These are phyloP conservation scores for Funneliformis caledonium DNA, from an alignment of 371 early-diverging fungal species.

Conservation along the genomic window DNA sequence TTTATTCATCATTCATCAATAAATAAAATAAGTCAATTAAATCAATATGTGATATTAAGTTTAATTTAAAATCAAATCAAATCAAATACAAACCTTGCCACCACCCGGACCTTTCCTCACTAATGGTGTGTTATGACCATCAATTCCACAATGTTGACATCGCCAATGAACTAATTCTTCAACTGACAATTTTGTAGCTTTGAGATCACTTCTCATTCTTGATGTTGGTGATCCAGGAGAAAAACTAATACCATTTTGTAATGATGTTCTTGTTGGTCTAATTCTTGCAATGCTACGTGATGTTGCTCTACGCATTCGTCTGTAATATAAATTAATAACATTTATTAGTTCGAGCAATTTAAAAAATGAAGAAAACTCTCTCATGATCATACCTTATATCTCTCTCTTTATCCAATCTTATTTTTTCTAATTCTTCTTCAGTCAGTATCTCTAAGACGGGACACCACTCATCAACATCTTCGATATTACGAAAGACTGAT, in stretches of 20 bases:
- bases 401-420: conserved; percentile 80
- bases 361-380: neutral
- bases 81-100: conserved; percentile 44
- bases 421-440: conserved; percentile 81
- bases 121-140: conserved; percentile 51
- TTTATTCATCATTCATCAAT: too few species aligned
- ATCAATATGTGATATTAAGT: too few species aligned
- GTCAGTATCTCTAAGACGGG: conserved; percentile 81
- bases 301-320: conserved; percentile 42
- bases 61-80: neutral
- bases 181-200: conserved; percentile 34
- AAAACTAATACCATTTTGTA: conserved; percentile 33
- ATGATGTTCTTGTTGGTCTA: neutral
- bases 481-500: conserved; percentile 65
- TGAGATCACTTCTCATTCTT: conserved; percentile 16
- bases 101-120: conserved; percentile 59
- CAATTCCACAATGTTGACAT: conserved; percentile 53
- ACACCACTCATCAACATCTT: conserved; percentile 78
- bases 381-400: conserved; percentile 64
- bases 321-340: neutral
- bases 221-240: neutral
- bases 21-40: too few species aligned
- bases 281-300: conserved; percentile 27
- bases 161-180: conserved; percentile 50
- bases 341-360: neutral